Evolutionary conservation across 2,329 filamentous ascomycete genomes (phyloP).

Genomic region (Gyromitra esculenta): DNA sequence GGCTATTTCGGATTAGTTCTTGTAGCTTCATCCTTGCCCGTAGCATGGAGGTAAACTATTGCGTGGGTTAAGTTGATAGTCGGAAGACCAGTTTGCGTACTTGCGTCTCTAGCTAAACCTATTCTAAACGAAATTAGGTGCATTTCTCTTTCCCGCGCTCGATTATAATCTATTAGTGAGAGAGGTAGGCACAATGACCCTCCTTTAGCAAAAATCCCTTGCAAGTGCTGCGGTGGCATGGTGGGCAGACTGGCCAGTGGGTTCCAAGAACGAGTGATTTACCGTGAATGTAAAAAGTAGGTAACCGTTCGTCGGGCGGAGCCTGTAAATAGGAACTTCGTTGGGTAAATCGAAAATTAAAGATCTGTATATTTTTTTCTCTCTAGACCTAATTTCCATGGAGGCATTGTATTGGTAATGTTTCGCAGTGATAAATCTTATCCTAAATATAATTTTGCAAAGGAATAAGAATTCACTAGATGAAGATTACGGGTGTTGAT

Average conservation of each 20-base stretch:
- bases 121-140: no score
- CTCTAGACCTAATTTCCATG: no score
- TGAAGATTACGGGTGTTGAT: neutral
- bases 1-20: conserved; percentile 5
- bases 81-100: no score
- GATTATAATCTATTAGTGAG: no score
- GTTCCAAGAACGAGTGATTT: neutral
- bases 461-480: neutral
- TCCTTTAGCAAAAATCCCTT: no score
- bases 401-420: no score
- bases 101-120: no score
- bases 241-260: neutral
- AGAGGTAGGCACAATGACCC: no score
- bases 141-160: no score
- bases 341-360: neutral
- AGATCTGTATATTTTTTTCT: neutral
- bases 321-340: neutral
- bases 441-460: neutral
- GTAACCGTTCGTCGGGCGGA: neutral
- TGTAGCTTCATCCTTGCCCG: no score
- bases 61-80: neutral
- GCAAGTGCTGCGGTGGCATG: no score
- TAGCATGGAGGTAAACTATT: no score
- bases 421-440: neutral
- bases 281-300: neutral